phyloP scores from a whole-genome alignment of 805 yeast genomes.

The Blastobotrys mokoenaii region DNA sequence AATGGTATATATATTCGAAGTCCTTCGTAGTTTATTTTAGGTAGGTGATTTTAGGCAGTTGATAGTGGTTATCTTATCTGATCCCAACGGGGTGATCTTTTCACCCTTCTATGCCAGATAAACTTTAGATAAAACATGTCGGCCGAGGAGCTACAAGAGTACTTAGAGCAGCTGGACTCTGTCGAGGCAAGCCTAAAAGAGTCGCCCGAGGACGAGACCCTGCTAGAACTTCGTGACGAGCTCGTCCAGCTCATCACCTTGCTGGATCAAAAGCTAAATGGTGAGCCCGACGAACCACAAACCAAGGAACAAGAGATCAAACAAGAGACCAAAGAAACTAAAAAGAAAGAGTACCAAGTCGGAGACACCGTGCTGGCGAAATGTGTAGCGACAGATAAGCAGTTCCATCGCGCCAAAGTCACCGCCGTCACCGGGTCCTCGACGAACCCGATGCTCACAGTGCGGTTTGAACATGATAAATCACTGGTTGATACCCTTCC shows the following conservation, averaged over 20 bases:
- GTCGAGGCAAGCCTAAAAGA: slow-evolving; percentile 22
- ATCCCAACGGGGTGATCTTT: not conserved
- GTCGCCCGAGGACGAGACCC: slow-evolving; percentile 22
- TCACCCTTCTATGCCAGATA: not conserved
- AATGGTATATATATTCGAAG: too few species aligned
- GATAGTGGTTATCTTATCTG: not conserved
- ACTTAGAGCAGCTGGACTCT: slow-evolving; percentile 24
- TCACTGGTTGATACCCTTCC: slow-evolving; percentile 19
- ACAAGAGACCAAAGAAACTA: not conserved
- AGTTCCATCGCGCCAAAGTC: slow-evolving; percentile 21
- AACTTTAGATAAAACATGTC: slow-evolving; percentile 5
- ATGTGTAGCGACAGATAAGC: slow-evolving; percentile 23
- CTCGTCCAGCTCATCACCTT: slow-evolving; percentile 24
- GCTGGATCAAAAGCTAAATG: slow-evolving; percentile 11
- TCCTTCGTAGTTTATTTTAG: too few species aligned
- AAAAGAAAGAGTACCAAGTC: slow-evolving; percentile 5
- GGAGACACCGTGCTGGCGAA: slow-evolving; percentile 23
- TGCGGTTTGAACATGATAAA: slow-evolving; percentile 16
- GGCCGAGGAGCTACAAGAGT: slow-evolving; percentile 26
- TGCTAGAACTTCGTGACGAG: slow-evolving; percentile 23
- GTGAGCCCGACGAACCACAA: not conserved
- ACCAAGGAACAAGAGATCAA: not conserved
- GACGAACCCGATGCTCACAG: slow-evolving; percentile 20
- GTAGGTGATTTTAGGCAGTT: too few species aligned
- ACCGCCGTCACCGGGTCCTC: slow-evolving; percentile 23